A percentile compares a stretch with the other conserved stretches of the same genome.
phyloP scores from a whole-genome alignment of 2,329 filamentous ascomycete genomes.

The Xylaria sp. region DNA sequence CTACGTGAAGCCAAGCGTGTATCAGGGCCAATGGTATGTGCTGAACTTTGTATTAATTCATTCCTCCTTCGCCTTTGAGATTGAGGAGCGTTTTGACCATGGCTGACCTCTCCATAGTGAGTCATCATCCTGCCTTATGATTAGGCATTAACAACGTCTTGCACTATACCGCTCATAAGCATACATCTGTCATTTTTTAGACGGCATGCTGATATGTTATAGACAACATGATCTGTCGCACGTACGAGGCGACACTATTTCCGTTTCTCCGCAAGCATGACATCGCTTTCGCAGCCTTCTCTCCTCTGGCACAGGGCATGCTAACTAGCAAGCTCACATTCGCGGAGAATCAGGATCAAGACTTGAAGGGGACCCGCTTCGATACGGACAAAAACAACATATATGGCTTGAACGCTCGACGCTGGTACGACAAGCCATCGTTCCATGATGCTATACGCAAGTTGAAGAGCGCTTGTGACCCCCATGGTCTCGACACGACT shows the following conservation, averaged over 20 bases:
- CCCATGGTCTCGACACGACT: not conserved
- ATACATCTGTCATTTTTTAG: not conserved
- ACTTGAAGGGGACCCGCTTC: conserved; percentile 32
- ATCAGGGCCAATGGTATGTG: not conserved
- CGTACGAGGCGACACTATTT: conserved; percentile 26
- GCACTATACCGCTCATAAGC: not conserved
- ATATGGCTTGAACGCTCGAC: conserved; percentile 18
- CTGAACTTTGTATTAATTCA: not conserved
- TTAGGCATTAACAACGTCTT: not conserved
- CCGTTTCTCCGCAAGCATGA: conserved; percentile 31
- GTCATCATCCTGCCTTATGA: not conserved
- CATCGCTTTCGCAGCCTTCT: conserved; percentile 24
- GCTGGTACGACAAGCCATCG: conserved; percentile 32
- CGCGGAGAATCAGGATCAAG: conserved; percentile 17
- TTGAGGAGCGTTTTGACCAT: not conserved
- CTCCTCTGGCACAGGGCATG: conserved; percentile 22
- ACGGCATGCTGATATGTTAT: not conserved
- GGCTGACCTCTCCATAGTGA: not conserved
- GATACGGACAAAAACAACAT: conserved; percentile 30
- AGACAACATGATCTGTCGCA: conserved; percentile 34
- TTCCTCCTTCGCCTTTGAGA: not conserved
- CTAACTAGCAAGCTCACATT: conserved; percentile 33
- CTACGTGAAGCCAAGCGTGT: not conserved
- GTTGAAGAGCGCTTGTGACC: not conserved
- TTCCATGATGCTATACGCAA: conserved; percentile 27